These are phyloP conservation scores for Colletotrichum sp. DNA, from an alignment of 2,329 filamentous ascomycete genomes.

Conservation along the genomic window DNA sequence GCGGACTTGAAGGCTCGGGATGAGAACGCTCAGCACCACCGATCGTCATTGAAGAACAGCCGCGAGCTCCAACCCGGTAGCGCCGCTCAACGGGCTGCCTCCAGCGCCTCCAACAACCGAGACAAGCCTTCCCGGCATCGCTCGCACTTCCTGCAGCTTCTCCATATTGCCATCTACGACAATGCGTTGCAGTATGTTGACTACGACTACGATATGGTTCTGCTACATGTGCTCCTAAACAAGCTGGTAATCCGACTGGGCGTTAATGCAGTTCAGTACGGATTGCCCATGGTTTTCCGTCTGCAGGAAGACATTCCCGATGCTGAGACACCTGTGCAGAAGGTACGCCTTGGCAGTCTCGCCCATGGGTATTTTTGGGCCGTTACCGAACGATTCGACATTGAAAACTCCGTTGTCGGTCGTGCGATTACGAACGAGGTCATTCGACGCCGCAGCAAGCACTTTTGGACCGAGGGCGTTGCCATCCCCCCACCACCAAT, in stretches of 20 bases:
- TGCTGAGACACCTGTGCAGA: conserved; percentile 69
- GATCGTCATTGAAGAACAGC: conserved; percentile 45
- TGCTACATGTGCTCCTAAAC: conserved; percentile 78
- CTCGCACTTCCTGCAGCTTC: conserved; percentile 78
- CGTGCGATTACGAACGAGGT: conserved; percentile 79
- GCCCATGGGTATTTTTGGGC: conserved; percentile 91
- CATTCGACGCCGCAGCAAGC: conserved; percentile 71
- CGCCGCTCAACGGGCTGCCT: conserved; percentile 68
- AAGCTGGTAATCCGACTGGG: conserved; percentile 79
- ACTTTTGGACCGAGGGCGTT: conserved; percentile 81
- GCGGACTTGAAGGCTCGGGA: conserved; percentile 68
- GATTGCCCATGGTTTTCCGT: conserved; percentile 86
- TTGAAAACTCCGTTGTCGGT: conserved; percentile 73
- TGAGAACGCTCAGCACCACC: conserved; percentile 53
- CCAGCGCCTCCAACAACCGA: conserved; percentile 63
- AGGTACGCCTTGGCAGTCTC: conserved; percentile 81
- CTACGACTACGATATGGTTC: conserved; percentile 74
- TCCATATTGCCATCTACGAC: conserved; percentile 91
- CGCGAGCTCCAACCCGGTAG: conserved; percentile 44
- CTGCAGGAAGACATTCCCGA: conserved; percentile 84
- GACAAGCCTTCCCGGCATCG: conserved; percentile 60
- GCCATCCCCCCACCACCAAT: conserved; percentile 71
- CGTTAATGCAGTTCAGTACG: conserved; percentile 79
- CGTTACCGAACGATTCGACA: conserved; percentile 77
- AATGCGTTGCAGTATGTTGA: conserved; percentile 77